These are phyloP conservation scores for Beauveria brongniartii DNA, from an alignment of 2,329 filamentous ascomycete genomes.

Conservation along the genomic window DNA sequence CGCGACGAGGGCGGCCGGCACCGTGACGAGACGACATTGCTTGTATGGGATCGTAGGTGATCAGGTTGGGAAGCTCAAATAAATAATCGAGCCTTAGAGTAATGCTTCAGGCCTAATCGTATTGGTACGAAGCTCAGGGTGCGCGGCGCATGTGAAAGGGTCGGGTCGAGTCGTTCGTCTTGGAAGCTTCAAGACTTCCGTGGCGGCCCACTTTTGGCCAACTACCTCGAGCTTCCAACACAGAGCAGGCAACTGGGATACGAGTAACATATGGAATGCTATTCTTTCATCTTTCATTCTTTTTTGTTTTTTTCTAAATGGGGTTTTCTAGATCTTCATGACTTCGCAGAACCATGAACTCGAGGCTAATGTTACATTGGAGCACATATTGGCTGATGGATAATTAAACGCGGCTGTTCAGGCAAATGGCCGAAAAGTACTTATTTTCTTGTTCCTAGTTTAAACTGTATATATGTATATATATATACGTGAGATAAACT, in stretches of 20 bases:
- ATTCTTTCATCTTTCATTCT: too few species aligned
- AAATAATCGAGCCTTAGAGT: not conserved
- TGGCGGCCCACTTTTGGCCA: constrained; percentile 2
- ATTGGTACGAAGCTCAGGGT: not conserved
- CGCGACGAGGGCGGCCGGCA: constrained; percentile 72
- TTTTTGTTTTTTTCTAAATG: too few species aligned
- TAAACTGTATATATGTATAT: too few species aligned
- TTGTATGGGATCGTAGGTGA: not conserved
- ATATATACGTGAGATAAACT: not conserved
- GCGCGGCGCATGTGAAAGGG: not conserved
- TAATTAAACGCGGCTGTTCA: too few species aligned
- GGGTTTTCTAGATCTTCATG: too few species aligned
- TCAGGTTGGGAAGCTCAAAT: not conserved
- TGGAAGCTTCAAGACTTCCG: not conserved
- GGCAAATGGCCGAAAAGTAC: too few species aligned
- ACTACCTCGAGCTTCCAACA: not conserved
- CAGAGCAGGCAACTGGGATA: too few species aligned
- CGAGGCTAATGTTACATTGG: too few species aligned
- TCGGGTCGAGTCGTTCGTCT: not conserved
- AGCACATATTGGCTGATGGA: too few species aligned
- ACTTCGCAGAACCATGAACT: too few species aligned
- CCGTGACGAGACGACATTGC: constrained; percentile 51
- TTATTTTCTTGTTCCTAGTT: too few species aligned
- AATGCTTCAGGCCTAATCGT: not conserved
- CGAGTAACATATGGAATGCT: too few species aligned